Percentiles rank a stretch among this genome's conserved stretches.
These are phyloP conservation scores for Diplodia corticola DNA, from an alignment of 2,329 filamentous ascomycete species.

Conservation along the genomic window DNA sequence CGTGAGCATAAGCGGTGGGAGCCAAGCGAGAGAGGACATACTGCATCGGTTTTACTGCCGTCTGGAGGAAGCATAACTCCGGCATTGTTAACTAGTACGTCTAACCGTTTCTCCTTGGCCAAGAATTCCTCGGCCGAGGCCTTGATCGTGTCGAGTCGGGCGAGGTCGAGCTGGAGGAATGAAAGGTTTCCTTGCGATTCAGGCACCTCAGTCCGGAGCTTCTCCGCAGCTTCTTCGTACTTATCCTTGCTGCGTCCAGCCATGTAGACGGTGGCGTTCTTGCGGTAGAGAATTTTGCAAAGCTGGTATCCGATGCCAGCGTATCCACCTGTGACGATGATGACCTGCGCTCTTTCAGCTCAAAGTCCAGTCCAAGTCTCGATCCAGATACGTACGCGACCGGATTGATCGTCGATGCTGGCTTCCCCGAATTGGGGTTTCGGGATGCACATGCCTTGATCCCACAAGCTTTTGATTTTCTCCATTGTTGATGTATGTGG, in stretches of 20 bases:
- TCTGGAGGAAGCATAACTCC: conserved; percentile 36
- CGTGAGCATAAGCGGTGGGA: no score
- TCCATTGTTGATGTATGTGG: no score
- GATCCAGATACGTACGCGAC: no score
- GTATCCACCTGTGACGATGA: conserved; percentile 55
- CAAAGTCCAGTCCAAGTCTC: no score
- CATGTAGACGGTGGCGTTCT: conserved; percentile 57
- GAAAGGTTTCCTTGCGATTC: conserved; percentile 31
- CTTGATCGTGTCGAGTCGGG: conserved; percentile 45
- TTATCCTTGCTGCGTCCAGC: conserved; percentile 52
- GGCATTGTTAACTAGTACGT: conserved; percentile 44
- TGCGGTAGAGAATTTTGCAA: conserved; percentile 54
- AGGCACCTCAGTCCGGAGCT: conserved; percentile 41
- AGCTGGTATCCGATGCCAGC: conserved; percentile 55
- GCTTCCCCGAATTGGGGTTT: no score
- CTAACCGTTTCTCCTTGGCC: conserved; percentile 41
- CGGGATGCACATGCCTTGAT: no score
- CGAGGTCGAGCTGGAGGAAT: conserved; percentile 42
- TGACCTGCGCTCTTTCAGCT: conserved; percentile 35
- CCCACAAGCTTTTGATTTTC: no score
- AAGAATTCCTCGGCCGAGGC: conserved; percentile 41
- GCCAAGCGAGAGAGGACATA: no score
- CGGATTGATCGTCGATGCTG: no score
- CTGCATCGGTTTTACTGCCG: conserved; percentile 28
- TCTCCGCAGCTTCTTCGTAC: conserved; percentile 47